Percentiles rank a stretch among this genome's conserved stretches.
phyloP scores from a whole-genome alignment of 768 basidiomycete species.

The Ramaria rubella region DNA sequence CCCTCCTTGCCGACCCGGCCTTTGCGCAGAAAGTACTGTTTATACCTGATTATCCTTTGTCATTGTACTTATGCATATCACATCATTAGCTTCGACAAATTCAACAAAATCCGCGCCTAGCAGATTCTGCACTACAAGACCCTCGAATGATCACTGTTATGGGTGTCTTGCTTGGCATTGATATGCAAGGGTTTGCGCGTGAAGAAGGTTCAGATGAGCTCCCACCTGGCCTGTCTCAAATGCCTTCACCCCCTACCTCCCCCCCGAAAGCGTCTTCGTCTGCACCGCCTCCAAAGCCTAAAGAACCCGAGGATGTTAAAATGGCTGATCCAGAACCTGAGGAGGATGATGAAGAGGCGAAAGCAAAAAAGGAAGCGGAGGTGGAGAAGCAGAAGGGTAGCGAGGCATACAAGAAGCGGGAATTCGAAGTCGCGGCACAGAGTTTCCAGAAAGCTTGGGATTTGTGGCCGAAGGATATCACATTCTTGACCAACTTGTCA shows the following conservation, averaged over 20 bases:
- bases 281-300: slow-evolving; percentile 30
- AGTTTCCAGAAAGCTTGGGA: slow-evolving; percentile 90
- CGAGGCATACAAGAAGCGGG: slow-evolving; percentile 79
- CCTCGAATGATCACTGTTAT: slow-evolving; percentile 92
- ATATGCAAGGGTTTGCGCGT: slow-evolving; percentile 79
- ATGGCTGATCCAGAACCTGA: slow-evolving; percentile 42
- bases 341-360: slow-evolving; percentile 62
- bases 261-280: slow-evolving; percentile 37
- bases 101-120: slow-evolving; percentile 63
- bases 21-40: slow-evolving; percentile 62
- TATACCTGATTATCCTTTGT: background rate
- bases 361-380: slow-evolving; percentile 71
- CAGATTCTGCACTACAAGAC: slow-evolving; percentile 59
- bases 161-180: slow-evolving; percentile 88
- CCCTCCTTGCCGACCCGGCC: slow-evolving; percentile 73
- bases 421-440: slow-evolving; percentile 69
- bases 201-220: slow-evolving; percentile 80
- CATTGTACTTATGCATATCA: background rate
- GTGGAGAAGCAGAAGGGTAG: slow-evolving; percentile 73
- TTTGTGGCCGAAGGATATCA: slow-evolving; percentile 85
- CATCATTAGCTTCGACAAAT: slow-evolving; percentile 49
- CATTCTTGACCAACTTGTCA: slow-evolving; percentile 86
- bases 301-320: slow-evolving; percentile 48
- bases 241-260: slow-evolving; percentile 25
- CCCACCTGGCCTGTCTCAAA: slow-evolving; percentile 46